A percentile compares a stretch with the other conserved stretches of the same genome.
These are phyloP conservation scores for Moesziomyces sp. DNA, from an alignment of 1,284 basidiomycete genomes.

Conservation along the genomic window DNA sequence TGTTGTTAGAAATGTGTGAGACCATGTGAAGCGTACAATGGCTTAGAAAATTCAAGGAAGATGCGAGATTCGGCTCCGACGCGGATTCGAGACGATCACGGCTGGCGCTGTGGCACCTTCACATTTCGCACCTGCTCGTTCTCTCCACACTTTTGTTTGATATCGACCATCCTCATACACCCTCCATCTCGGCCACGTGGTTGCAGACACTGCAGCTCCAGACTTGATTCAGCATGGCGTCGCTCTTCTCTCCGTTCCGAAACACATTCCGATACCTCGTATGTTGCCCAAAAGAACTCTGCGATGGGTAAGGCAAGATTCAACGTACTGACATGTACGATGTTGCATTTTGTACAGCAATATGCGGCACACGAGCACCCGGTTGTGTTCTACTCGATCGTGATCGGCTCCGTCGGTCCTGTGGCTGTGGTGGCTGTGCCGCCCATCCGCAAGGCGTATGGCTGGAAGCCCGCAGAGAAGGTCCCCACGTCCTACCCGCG, in stretches of 20 bases:
- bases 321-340: too few relatives aligned
- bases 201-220: neutral
- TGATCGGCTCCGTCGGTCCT: conserved; percentile 76
- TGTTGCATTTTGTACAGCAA: conserved; percentile 70
- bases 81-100: conserved; percentile 22
- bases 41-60: neutral
- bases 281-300: conserved; percentile 9
- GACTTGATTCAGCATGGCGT: conserved; percentile 44
- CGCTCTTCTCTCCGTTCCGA: conserved; percentile 57
- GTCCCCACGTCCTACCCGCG: conserved; percentile 87
- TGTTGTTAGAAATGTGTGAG: too few relatives aligned
- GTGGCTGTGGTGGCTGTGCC: conserved; percentile 80
- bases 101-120: neutral
- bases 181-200: neutral
- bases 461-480: conserved; percentile 79
- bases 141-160: neutral
- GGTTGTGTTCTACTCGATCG: conserved; percentile 87
- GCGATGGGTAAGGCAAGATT: too few relatives aligned
- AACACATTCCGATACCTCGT: conserved; percentile 63
- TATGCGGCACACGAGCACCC: conserved; percentile 90
- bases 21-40: too few relatives aligned
- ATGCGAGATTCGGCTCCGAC: neutral
- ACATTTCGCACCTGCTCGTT: neutral
- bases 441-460: conserved; percentile 77
- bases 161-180: neutral